phyloP scores from a whole-genome alignment of 2,329 filamentous ascomycete species.

The Colletotrichum lindemuthianum region DNA sequence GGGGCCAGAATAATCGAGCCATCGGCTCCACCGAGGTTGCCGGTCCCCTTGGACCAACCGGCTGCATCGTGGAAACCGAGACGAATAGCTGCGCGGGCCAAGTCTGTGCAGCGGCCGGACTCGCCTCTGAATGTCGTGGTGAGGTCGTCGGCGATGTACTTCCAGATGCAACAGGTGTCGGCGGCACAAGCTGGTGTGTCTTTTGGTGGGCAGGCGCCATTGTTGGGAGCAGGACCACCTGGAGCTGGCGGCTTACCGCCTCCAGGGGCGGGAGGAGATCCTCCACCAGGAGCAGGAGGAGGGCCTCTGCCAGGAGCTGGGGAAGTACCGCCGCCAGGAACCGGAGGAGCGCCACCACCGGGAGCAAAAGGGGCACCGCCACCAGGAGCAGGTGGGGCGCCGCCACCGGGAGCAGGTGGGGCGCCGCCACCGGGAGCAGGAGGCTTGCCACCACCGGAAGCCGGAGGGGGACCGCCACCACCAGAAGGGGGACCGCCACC shows the following conservation, averaged over 20 bases:
- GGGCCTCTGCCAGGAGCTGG: neutral
- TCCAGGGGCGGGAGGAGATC: neutral
- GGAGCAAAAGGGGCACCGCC: neutral
- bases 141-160: constrained; percentile 52
- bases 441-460: neutral
- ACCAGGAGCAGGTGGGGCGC: neutral
- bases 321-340: neutral
- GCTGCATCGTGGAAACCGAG: constrained; percentile 59
- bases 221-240: neutral
- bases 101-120: constrained; percentile 51
- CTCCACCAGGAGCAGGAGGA: neutral
- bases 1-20: constrained; percentile 53
- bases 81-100: constrained; percentile 56
- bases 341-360: neutral
- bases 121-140: constrained; percentile 46
- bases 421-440: neutral
- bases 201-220: constrained; percentile 33
- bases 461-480: neutral
- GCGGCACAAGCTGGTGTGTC: constrained; percentile 44
- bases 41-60: constrained; percentile 49
- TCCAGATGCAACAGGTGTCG: constrained; percentile 56
- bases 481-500: neutral
- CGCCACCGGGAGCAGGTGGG: neutral
- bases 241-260: neutral
- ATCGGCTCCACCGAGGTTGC: constrained; percentile 54